Percentiles rank a stretch among this genome's conserved stretches.
Conservation (phyloP, 2,329 filamentous ascomycete species). For the Camptophora hylomeconis region DNA sequence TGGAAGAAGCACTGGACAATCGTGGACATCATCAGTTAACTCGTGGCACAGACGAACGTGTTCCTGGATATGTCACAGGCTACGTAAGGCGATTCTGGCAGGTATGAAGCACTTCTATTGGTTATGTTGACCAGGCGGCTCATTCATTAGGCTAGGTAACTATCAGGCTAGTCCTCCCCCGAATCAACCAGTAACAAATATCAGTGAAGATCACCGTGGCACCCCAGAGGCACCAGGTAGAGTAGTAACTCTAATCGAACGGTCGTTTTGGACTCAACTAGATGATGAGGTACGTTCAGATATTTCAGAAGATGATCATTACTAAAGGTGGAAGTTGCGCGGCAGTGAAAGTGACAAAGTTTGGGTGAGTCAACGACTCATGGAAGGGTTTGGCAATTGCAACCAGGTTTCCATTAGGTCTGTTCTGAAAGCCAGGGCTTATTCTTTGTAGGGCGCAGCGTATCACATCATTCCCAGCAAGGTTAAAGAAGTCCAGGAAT, state of each 20-base stretch:
- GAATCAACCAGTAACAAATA: constrained; percentile 6
- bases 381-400: too few relatives aligned
- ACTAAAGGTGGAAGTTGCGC: constrained; percentile 33
- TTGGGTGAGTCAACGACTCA: too few relatives aligned
- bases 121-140: constrained; percentile 3
- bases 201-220: constrained; percentile 84
- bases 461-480: constrained; percentile 65
- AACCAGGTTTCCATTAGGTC: too few relatives aligned
- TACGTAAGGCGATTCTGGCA: constrained; percentile 98
- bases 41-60: constrained; percentile 55
- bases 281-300: constrained; percentile 42
- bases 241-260: constrained; percentile 84
- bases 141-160: constrained; percentile 17
- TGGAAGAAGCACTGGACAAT: constrained; percentile 1
- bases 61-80: constrained; percentile 82
- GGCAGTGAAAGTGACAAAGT: constrained; percentile 32
- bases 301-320: constrained; percentile 4
- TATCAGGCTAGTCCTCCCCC: not conserved
- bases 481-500: constrained; percentile 70
- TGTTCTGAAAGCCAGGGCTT: constrained; percentile 3
- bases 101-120: constrained; percentile 42
- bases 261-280: constrained; percentile 67
- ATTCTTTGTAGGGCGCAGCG: constrained; percentile 75
- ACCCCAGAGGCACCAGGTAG: constrained; percentile 78
- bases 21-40: constrained; percentile 3